phyloP scores from a whole-genome alignment of 2,329 filamentous ascomycete genomes.

The Gaeumannomyces sp. region DNA sequence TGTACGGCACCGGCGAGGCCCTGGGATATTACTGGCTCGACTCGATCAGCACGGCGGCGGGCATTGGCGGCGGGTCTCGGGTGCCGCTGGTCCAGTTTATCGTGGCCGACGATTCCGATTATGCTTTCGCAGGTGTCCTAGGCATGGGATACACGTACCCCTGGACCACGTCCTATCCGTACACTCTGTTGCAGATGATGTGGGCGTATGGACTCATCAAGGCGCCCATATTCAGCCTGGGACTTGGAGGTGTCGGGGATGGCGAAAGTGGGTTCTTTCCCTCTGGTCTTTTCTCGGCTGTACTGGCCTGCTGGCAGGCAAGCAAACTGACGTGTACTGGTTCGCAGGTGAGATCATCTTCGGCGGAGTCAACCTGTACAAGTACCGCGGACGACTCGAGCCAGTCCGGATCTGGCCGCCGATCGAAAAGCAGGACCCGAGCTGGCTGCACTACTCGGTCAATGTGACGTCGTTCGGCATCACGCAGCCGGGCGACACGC shows the following conservation, averaged over 20 bases:
- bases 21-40: slow-evolving; percentile 27
- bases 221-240: slow-evolving; percentile 31
- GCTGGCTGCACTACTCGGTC: slow-evolving; percentile 31
- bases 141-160: slow-evolving; percentile 29
- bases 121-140: slow-evolving; percentile 30
- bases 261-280: slow-evolving; percentile 23
- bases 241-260: slow-evolving; percentile 26
- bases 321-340: neutral
- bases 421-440: slow-evolving; percentile 25
- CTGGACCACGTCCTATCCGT: slow-evolving; percentile 28
- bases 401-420: slow-evolving; percentile 28
- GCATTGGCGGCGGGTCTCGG: slow-evolving; percentile 15
- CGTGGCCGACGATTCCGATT: slow-evolving; percentile 29
- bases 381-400: slow-evolving; percentile 27
- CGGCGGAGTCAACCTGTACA: slow-evolving; percentile 39
- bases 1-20: slow-evolving; percentile 28
- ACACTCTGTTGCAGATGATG: slow-evolving; percentile 27
- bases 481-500: slow-evolving; percentile 21
- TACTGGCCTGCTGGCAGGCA: neutral
- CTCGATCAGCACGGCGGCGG: slow-evolving; percentile 24
- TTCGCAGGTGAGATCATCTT: slow-evolving; percentile 33
- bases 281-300: neutral
- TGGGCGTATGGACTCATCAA: slow-evolving; percentile 26
- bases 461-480: slow-evolving; percentile 31
- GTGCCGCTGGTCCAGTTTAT: slow-evolving; percentile 28